A percentile compares a stretch with the other conserved stretches of the same genome.
Evolutionary conservation across 371 early-diverging fungal genomes (phyloP).

Genomic region (Furculomyces boomerangus): DNA sequence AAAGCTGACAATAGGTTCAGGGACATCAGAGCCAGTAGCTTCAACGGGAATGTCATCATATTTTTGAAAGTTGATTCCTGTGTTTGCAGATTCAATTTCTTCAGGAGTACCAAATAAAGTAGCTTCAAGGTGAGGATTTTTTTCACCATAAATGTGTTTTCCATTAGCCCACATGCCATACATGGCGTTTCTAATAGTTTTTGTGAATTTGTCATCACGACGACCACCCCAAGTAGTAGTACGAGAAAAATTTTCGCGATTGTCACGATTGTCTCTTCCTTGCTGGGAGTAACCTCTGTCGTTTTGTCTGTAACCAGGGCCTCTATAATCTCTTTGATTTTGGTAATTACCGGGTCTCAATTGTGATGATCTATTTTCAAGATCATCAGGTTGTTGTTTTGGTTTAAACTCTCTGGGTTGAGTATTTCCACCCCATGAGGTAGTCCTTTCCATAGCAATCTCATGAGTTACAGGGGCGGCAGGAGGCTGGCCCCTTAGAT

Average conservation of each 20-base stretch:
- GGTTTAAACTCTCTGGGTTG: slow-evolving; percentile 10
- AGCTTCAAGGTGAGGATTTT: slow-evolving; percentile 54
- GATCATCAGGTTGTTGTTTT: slow-evolving; percentile 9
- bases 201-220: slow-evolving; percentile 27
- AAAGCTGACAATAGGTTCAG: slow-evolving; percentile 58
- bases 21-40: slow-evolving; percentile 63
- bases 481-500: slow-evolving; percentile 26
- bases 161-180: slow-evolving; percentile 51
- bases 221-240: slow-evolving; percentile 31
- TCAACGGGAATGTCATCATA: slow-evolving; percentile 95
- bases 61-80: slow-evolving; percentile 93
- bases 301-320: background rate
- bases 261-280: background rate
- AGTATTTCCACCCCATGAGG: slow-evolving; percentile 22
- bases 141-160: slow-evolving; percentile 45
- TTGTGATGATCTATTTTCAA: background rate
- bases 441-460: slow-evolving; percentile 21
- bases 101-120: slow-evolving; percentile 59
- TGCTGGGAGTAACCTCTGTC: slow-evolving; percentile 2
- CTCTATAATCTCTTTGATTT: slow-evolving; percentile 11
- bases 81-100: slow-evolving; percentile 43
- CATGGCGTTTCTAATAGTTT: slow-evolving; percentile 27
- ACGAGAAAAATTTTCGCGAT: slow-evolving; percentile 1
- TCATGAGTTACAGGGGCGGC: slow-evolving; percentile 10
- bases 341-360: background rate